Percentiles rank a stretch among this genome's conserved stretches.
Conservation (phyloP, 2,329 filamentous ascomycete genomes). For the Falciphora oryzae region DNA sequence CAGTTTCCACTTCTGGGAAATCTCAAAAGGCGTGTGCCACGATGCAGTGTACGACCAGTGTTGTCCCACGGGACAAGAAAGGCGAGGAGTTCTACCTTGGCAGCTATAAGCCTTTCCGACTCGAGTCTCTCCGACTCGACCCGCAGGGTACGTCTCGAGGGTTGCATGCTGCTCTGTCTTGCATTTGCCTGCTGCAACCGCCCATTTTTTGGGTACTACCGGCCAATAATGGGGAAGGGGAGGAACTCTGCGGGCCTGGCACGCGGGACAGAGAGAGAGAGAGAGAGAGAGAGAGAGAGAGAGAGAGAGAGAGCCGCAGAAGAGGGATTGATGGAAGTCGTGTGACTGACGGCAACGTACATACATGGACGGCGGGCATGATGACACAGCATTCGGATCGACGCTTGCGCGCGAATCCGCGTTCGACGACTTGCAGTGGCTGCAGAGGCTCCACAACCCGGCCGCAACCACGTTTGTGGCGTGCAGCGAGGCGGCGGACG, state of each 20-base stretch:
- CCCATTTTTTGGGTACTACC: too few species aligned
- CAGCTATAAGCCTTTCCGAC: conserved; percentile 25
- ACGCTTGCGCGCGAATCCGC: conserved; percentile 29
- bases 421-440: conserved; percentile 31
- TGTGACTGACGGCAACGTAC: not conserved
- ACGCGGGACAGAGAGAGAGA: too few species aligned
- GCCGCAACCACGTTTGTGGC: conserved; percentile 27
- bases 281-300: too few species aligned
- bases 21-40: not conserved
- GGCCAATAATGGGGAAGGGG: too few species aligned
- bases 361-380: not conserved
- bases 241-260: too few species aligned
- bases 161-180: not conserved
- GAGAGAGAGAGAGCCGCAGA: too few species aligned
- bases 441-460: conserved; percentile 29
- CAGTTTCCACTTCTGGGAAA: too few species aligned
- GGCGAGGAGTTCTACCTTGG: conserved; percentile 24
- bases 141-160: conserved; percentile 20
- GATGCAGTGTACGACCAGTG: conserved; percentile 19
- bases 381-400: conserved; percentile 29
- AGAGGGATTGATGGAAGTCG: too few species aligned
- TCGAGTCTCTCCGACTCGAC: conserved; percentile 22
- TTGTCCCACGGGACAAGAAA: conserved; percentile 18
- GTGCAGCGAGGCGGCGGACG: conserved; percentile 12
- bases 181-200: not conserved